These are phyloP conservation scores for Rhynchosporium graminicola DNA, from an alignment of 2,329 filamentous ascomycete species.

Conservation along the genomic window DNA sequence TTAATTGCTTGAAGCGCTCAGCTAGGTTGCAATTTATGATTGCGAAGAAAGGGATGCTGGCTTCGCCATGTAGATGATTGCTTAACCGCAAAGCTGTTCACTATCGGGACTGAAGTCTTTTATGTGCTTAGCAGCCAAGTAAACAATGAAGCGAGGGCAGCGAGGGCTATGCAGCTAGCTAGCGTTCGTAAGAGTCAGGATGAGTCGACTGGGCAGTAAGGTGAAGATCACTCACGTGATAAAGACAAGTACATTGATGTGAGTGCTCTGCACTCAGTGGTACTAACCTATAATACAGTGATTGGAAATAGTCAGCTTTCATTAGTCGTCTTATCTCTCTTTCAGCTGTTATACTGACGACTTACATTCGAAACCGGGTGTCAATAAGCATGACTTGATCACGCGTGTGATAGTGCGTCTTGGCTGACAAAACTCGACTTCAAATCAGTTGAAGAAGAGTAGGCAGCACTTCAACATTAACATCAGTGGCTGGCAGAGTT, in stretches of 20 bases:
- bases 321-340: neutral
- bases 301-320: neutral
- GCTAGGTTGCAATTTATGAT: too few relatives aligned
- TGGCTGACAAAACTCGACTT: neutral
- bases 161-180: too few relatives aligned
- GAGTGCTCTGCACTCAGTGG: neutral
- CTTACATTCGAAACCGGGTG: too few relatives aligned
- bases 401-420: neutral
- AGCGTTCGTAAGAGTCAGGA: constrained; percentile 1
- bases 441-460: too few relatives aligned
- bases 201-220: constrained; percentile 3
- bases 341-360: neutral
- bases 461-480: too few relatives aligned
- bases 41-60: neutral
- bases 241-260: too few relatives aligned
- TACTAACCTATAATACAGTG: neutral
- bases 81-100: too few relatives aligned
- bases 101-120: too few relatives aligned
- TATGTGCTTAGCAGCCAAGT: too few relatives aligned
- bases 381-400: neutral
- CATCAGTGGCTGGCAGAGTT: neutral
- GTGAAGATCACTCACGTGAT: too few relatives aligned
- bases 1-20: neutral
- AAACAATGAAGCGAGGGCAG: too few relatives aligned
- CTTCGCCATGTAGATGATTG: too few relatives aligned